These are phyloP conservation scores for Quercus robur DNA, from an alignment of 306 rosid genomes.

Conservation along the genomic window DNA sequence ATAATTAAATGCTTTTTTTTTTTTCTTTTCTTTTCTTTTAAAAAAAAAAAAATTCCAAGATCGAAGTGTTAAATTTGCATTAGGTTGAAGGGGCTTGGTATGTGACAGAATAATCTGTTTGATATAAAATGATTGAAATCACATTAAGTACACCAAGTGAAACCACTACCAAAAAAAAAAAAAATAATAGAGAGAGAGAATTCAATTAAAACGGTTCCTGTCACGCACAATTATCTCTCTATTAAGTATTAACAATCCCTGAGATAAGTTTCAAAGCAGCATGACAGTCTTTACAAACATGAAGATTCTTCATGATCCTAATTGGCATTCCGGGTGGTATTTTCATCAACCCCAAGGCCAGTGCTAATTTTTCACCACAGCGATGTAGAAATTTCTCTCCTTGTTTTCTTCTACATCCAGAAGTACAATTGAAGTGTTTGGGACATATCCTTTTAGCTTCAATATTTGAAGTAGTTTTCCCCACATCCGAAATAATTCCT, in stretches of 20 bases:
- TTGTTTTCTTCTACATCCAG: no score
- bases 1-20: not conserved
- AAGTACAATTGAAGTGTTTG: no score
- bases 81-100: not conserved
- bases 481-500: no score
- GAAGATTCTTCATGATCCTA: slow-evolving; percentile 56
- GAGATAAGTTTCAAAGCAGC: slow-evolving; percentile 41
- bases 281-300: slow-evolving; percentile 56
- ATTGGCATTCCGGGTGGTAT: slow-evolving; percentile 18
- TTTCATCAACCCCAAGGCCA: no score
- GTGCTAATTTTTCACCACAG: no score
- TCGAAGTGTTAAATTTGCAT: no score
- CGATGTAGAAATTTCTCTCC: no score
- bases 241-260: slow-evolving; percentile 3
- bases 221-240: slow-evolving; percentile 46
- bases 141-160: not conserved
- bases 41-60: not conserved
- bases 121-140: not conserved
- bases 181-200: slow-evolving; percentile 27
- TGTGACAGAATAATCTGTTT: not conserved
- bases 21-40: no score
- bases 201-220: slow-evolving; percentile 26
- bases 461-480: no score
- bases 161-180: slow-evolving; percentile 37
- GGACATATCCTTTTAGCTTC: no score